Evolutionary conservation across 2,329 filamentous ascomycete species (phyloP).

Genomic region (Seiridium unicorne): DNA sequence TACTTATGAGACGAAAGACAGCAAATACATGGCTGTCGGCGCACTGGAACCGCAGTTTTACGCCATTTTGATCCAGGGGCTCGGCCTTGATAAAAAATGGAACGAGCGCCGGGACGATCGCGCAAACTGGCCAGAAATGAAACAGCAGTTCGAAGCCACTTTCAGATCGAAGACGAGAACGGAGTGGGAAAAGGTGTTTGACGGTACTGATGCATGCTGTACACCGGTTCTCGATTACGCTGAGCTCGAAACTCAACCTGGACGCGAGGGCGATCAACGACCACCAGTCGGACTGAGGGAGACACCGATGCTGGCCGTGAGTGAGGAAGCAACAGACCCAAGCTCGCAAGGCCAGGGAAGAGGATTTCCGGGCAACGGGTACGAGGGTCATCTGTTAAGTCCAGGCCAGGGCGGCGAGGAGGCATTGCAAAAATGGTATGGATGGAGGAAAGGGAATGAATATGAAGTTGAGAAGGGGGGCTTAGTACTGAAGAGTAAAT

Average conservation of each 20-base stretch:
- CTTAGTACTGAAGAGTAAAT: slow-evolving; percentile 48
- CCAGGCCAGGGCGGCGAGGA: slow-evolving; percentile 74
- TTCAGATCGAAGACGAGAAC: slow-evolving; percentile 70
- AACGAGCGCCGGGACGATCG: slow-evolving; percentile 57
- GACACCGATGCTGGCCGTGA: slow-evolving; percentile 67
- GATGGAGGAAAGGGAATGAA: slow-evolving; percentile 71
- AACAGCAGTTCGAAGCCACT: slow-evolving; percentile 53
- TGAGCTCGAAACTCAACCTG: slow-evolving; percentile 58
- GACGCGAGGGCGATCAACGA: slow-evolving; percentile 66
- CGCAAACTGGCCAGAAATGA: slow-evolving; percentile 66
- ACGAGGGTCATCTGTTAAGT: slow-evolving; percentile 55
- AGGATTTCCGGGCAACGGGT: slow-evolving; percentile 67
- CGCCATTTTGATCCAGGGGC: slow-evolving; percentile 60
- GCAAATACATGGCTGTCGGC: slow-evolving; percentile 82
- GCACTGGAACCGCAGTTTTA: slow-evolving; percentile 90
- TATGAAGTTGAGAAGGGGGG: slow-evolving; percentile 66
- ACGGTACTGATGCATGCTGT: slow-evolving; percentile 88
- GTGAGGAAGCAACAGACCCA: slow-evolving; percentile 38
- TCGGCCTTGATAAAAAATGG: slow-evolving; percentile 57
- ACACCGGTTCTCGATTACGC: slow-evolving; percentile 78
- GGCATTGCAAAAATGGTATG: slow-evolving; percentile 68
- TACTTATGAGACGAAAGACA: slow-evolving; percentile 81
- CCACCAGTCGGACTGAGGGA: slow-evolving; percentile 66
- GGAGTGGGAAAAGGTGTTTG: slow-evolving; percentile 85
- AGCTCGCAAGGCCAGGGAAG: slow-evolving; percentile 59